phyloP scores from a whole-genome alignment of 139 green algal genomes.

The Chlorella sp. region DNA sequence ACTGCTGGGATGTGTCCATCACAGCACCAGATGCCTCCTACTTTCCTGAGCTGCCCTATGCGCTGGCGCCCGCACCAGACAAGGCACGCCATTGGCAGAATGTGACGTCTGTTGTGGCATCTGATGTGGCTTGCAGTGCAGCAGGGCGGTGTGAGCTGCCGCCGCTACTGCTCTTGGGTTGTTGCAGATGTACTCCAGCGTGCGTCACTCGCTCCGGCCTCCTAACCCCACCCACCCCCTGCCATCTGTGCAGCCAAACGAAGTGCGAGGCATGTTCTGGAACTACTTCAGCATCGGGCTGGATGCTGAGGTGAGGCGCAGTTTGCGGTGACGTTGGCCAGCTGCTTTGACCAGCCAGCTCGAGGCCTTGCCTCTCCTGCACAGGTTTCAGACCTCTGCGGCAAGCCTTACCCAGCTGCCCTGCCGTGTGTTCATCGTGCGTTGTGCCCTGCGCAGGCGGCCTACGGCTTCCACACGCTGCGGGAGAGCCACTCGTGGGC shows the following conservation, averaged over 20 bases:
- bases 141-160: neutral
- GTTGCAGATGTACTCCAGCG: neutral
- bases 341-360: too few species aligned
- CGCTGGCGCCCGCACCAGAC: slow-evolving; percentile 9
- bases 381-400: too few species aligned
- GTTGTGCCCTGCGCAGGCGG: slow-evolving; percentile 37
- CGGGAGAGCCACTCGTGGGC: slow-evolving; percentile 68
- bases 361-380: too few species aligned
- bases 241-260: neutral
- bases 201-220: neutral
- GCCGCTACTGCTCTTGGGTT: neutral
- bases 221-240: neutral
- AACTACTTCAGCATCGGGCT: slow-evolving; percentile 87
- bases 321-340: too few species aligned
- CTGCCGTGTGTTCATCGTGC: too few species aligned
- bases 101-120: neutral
- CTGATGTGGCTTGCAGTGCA: neutral
- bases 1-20: slow-evolving; percentile 52
- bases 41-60: slow-evolving; percentile 60
- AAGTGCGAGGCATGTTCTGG: slow-evolving; percentile 70
- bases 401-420: too few species aligned
- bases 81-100: neutral
- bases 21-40: slow-evolving; percentile 14
- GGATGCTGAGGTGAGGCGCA: slow-evolving; percentile 68
- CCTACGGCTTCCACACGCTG: slow-evolving; percentile 84